Base-by-base conservation (phyloP, 148 eudicot genomes). In the Camellia lanceoleosa region DNA sequence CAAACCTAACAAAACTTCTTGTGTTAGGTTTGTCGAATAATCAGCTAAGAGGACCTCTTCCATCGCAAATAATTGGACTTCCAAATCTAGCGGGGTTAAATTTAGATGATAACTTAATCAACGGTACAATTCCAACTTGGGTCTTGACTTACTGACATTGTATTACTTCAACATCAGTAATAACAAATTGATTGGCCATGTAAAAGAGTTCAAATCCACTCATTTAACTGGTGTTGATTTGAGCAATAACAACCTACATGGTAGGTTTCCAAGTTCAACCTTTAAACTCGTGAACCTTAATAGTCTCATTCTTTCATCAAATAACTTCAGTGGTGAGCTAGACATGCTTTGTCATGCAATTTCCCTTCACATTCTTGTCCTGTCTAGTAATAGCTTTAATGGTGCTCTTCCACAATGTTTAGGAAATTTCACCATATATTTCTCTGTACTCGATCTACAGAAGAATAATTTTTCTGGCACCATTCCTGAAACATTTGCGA, bases 131-230 rank as follows among this genome's bases (percentile, higher is more conserved):
- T 47, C 51, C 51, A 47, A 3, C 51, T 47, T 47, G 51, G 51
- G 51, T 47, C 51, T 47, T 47, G 1, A 47, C 51, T 47, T 47
- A 47, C 51, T 1, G 1, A 46, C 71, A 67, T 86, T 81, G 82
- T 61, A 41, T 44, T 58, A 23, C 15, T 76, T 86, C 49, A 82
- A 81, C 61, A 83, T 89, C 69, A 81, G 79, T 10, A 15, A 18
- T n/a, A 89, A 87, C 65, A 20, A 44, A 6, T 80, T 89, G 7
- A 56, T 58, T 14, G 91, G 91, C 46, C 23, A 23, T 23, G 23
- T 23, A 23, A 23, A 23, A 23, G 23, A 23, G 23, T 23, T 23
- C 23, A 23, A 23, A 23, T 23, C 23, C 23, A 23, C 23, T 23
- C 23, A 23, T 23, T 23, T 23, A 23, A 23, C 23, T 23, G 23